Conservation (phyloP, 352 stramenopile species). For the Phytophthora ohioensis region DNA sequence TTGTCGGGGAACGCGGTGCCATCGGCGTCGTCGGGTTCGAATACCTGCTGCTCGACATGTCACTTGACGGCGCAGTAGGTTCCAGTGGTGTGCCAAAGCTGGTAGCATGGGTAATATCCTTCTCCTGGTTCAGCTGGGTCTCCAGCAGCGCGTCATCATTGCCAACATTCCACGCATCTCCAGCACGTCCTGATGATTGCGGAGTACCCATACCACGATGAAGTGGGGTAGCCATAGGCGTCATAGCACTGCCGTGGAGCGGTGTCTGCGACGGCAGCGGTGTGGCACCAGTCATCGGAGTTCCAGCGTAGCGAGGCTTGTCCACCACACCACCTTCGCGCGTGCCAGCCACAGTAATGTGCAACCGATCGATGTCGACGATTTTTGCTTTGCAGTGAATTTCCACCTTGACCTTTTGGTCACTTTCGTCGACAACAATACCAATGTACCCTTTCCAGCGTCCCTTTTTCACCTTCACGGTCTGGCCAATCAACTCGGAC, state of each 20-base stretch:
- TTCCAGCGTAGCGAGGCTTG: constrained; percentile 72
- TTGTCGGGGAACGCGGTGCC: constrained; percentile 69
- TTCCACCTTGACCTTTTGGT: constrained; percentile 93
- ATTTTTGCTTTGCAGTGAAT: constrained; percentile 92
- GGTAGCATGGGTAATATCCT: constrained; percentile 89
- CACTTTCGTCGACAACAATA: constrained; percentile 90
- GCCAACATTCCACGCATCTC: constrained; percentile 87
- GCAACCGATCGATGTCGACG: constrained; percentile 85
- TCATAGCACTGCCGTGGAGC: constrained; percentile 86
- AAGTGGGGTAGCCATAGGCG: constrained; percentile 88
- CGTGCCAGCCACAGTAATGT: constrained; percentile 81
- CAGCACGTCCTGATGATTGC: constrained; percentile 61
- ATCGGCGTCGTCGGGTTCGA: constrained; percentile 60
- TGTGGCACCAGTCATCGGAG: constrained; percentile 80
- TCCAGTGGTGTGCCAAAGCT: constrained; percentile 88
- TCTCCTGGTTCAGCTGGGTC: constrained; percentile 91
- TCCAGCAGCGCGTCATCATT: constrained; percentile 89
- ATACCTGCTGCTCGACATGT: constrained; percentile 65
- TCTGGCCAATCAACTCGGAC: constrained; percentile 88
- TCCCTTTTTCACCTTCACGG: constrained; percentile 92
- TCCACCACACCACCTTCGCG: constrained; percentile 82
- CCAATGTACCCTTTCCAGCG: constrained; percentile 94
- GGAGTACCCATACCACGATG: constrained; percentile 84
- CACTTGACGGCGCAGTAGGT: constrained; percentile 72
- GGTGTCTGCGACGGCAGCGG: constrained; percentile 86